Evolutionary conservation across 192 early-diverging fungal genomes (phyloP).

Genomic region (Jimgerdemannia lactiflua): DNA sequence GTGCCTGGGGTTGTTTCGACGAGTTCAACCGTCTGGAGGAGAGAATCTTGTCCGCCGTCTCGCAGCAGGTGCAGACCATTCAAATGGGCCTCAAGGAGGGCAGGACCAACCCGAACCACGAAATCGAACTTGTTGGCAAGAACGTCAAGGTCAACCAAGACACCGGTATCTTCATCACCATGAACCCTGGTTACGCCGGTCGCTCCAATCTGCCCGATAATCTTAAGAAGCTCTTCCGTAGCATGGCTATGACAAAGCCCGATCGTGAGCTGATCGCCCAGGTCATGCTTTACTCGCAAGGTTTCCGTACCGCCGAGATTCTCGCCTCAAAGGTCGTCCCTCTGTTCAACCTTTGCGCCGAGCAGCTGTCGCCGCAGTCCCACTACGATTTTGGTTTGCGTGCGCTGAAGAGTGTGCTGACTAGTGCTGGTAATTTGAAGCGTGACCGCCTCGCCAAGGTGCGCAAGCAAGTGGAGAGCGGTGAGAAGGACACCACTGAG

Average conservation of each 20-base stretch:
- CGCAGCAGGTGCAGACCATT: constrained; percentile 99
- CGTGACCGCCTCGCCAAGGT: constrained; percentile 67
- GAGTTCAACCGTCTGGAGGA: constrained; percentile 99
- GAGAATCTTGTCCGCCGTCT: constrained; percentile 96
- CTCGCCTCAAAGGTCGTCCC: constrained; percentile 97
- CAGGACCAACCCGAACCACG: constrained; percentile 58
- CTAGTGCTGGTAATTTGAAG: constrained; percentile 99
- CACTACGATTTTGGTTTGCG: constrained; percentile 99
- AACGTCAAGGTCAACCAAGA: constrained; percentile 79
- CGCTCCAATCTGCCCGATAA: constrained; percentile 99
- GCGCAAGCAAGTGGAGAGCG: constrained; percentile 36
- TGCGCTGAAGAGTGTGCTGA: constrained; percentile 96
- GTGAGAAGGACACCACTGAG: constrained; percentile 31
- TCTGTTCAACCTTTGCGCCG: constrained; percentile 91
- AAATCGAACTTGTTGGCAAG: constrained; percentile 94
- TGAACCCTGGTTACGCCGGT: constrained; percentile 99
- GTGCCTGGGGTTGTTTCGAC: constrained; percentile 99
- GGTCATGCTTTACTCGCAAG: constrained; percentile 99
- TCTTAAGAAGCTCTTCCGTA: constrained; percentile 98
- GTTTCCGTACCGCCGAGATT: constrained; percentile 93
- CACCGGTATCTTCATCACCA: constrained; percentile 98
- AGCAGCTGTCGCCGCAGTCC: constrained; percentile 93
- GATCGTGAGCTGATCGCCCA: constrained; percentile 98
- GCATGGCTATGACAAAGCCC: constrained; percentile 98
- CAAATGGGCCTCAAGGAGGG: constrained; percentile 83